phyloP scores from a whole-genome alignment of 257 asterid genomes.

The Cordia subcordata region DNA sequence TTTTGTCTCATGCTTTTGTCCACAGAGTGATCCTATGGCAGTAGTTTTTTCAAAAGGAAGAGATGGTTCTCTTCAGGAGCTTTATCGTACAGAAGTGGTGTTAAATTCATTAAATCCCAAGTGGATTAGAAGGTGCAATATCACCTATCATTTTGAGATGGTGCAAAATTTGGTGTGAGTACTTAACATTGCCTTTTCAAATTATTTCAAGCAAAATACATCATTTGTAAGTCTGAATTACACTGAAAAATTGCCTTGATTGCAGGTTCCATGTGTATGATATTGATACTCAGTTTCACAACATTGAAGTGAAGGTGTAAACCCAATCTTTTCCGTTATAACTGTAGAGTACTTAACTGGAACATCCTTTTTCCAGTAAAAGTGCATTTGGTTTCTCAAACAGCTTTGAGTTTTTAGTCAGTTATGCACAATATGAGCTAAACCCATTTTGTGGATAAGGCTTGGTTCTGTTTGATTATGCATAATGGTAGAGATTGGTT shows the following conservation, averaged over 20 bases:
- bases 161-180: constrained; percentile 98
- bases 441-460: no score
- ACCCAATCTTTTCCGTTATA: not conserved
- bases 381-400: not conserved
- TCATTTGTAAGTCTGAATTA: constrained; percentile 13
- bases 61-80: constrained; percentile 81
- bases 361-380: not conserved
- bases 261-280: constrained; percentile 87
- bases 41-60: constrained; percentile 61
- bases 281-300: constrained; percentile 84
- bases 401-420: no score
- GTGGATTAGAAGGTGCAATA: constrained; percentile 70
- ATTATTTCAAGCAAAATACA: constrained; percentile 15
- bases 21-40: constrained; percentile 98
- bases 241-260: constrained; percentile 27
- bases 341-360: not conserved
- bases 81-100: constrained; percentile 91
- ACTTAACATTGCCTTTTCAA: constrained; percentile 17
- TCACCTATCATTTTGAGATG: constrained; percentile 83
- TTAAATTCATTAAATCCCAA: constrained; percentile 85
- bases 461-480: no score
- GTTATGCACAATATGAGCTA: no score
- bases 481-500: no score
- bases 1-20: constrained; percentile 16
- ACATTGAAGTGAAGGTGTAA: constrained; percentile 66